A percentile compares a stretch with the other conserved stretches of the same genome.
Evolutionary conservation across 257 asterid genomes (phyloP).

Genomic region (Solanum tarapatanum): DNA sequence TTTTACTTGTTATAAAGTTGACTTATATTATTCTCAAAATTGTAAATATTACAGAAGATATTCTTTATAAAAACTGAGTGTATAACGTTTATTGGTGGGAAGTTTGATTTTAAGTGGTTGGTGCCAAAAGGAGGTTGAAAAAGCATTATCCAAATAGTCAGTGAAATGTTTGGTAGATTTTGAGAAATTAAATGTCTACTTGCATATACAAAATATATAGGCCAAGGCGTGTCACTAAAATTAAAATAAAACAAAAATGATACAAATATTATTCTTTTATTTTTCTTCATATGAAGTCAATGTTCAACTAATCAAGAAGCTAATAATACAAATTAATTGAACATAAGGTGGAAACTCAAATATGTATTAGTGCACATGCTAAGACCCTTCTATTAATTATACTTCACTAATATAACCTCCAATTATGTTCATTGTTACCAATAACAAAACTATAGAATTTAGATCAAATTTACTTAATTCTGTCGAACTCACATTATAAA

Average conservation of each 20-base stretch:
- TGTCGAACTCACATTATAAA: no score
- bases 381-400: background rate
- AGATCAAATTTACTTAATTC: no score
- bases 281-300: background rate
- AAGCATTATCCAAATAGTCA: background rate
- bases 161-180: background rate
- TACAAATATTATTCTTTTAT: background rate
- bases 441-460: no score
- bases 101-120: background rate
- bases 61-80: no score
- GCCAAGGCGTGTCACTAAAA: background rate
- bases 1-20: background rate
- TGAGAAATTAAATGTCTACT: background rate
- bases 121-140: background rate
- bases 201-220: background rate
- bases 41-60: no score
- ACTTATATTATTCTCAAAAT: no score
- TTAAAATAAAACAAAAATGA: background rate
- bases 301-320: background rate
- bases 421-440: background rate
- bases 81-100: background rate
- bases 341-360: background rate
- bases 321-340: background rate
- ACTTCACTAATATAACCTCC: background rate
- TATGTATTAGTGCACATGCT: background rate